phyloP scores from a whole-genome alignment of 1,139 yeast species.

The Sugiyamaella sp. region DNA sequence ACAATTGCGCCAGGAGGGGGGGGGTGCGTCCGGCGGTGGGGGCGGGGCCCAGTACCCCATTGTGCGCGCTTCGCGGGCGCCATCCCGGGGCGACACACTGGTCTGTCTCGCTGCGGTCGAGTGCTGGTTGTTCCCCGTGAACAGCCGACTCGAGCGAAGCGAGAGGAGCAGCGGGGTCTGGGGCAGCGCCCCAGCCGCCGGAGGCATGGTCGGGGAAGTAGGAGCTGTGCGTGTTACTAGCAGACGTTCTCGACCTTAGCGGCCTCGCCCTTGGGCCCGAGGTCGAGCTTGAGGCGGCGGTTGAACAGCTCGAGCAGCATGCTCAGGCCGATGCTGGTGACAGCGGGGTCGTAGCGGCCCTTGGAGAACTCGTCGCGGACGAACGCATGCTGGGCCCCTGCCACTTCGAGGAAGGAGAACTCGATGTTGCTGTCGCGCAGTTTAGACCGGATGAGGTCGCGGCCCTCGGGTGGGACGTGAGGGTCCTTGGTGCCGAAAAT shows the following conservation, averaged over 20 bases:
- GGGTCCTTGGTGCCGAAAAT: slow-evolving; percentile 80
- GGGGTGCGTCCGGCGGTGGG: slow-evolving; percentile 1
- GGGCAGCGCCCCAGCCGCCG: neutral
- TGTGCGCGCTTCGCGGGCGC: neutral
- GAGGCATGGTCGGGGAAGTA: neutral
- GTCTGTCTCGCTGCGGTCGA: neutral
- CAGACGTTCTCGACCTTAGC: slow-evolving; percentile 66
- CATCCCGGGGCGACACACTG: neutral
- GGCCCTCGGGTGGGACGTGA: slow-evolving; percentile 78
- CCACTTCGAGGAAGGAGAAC: slow-evolving; percentile 71
- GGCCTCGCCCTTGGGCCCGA: slow-evolving; percentile 59
- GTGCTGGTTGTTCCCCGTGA: no score
- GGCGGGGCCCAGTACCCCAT: neutral
- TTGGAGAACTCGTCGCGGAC: slow-evolving; percentile 77
- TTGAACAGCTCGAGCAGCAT: slow-evolving; percentile 72
- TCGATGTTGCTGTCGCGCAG: slow-evolving; percentile 62
- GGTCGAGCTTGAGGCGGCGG: slow-evolving; percentile 65
- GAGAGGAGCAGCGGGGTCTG: neutral
- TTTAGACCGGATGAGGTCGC: slow-evolving; percentile 69
- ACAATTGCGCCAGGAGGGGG: no score
- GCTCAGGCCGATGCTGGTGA: slow-evolving; percentile 66
- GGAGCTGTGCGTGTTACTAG: slow-evolving; percentile 38
- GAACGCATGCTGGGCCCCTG: slow-evolving; percentile 84
- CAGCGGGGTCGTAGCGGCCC: slow-evolving; percentile 78
- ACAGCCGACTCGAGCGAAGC: neutral